Evolutionary conservation across 345 rosid genomes (phyloP), one percentile per base, ranked within the genome.

Genomic region (Corchorus olitorius): DNA sequence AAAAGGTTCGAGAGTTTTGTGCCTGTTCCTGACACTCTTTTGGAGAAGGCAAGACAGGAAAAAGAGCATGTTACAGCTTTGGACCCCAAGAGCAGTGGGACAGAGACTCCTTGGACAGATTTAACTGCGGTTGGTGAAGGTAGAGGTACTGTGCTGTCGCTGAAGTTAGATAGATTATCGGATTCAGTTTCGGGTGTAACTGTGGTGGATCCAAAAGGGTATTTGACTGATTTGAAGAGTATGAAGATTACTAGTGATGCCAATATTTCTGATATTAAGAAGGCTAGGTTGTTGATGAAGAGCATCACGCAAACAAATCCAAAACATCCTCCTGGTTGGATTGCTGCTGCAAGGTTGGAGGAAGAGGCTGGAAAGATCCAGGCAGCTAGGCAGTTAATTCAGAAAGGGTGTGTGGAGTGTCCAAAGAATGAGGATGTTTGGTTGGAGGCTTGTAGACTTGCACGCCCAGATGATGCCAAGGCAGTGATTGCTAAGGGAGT

Each of bases 201-300:
- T 76, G 98, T 95, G 75, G 97, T 95, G 65, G 98, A 95, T 76
- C 99, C 98, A 0, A 92, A 95, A 78, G 96, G 98, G 0, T 93
- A 95, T 68, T 88, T 95, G 79, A 95, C 94, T 78, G 98, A 92
- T 81, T 76, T 95, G 84, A 93, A 90, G 88, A 93, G 97, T 77
- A 93, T 90, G 98, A 93, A 95, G 84, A 95, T 89, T 64, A 95
- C 96, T 65, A 93, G 98, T 78, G 98, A 95, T 87, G 97, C 94
- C 2, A 97, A 95, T 86, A 89, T 95, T 64, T 88, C 94, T 1
- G 96, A 95, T 88, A 93, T 94, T 61, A 95, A 93, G 84, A 93
- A 89, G 86, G 99, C 98, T 3, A 90, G 98, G 77, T 74, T 95
- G 80, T 79, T 95, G 80, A 83, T 93, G 84, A 95, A 92, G 90